These are phyloP conservation scores for Neurospora sp. DNA, from an alignment of 495 filamentous ascomycete species.

Conservation along the genomic window DNA sequence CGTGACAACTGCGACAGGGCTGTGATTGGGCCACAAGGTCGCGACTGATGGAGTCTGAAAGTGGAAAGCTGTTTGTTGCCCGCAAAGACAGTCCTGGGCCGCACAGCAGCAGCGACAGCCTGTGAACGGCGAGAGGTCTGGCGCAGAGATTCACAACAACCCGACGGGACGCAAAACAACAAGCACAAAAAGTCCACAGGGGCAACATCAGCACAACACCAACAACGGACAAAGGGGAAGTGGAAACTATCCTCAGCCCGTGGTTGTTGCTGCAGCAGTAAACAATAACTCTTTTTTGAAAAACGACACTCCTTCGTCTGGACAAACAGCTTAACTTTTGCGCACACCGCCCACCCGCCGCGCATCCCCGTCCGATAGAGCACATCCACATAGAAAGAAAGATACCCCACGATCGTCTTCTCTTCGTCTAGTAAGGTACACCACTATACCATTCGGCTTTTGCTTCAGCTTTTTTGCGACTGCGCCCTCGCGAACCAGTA, in stretches of 20 bases:
- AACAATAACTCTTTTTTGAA: not conserved
- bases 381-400: not conserved
- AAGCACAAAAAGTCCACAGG: not conserved
- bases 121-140: not conserved
- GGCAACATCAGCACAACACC: not conserved
- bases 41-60: not conserved
- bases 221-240: not conserved
- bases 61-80: not conserved
- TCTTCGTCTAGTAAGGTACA: not conserved
- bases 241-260: not conserved
- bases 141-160: not conserved
- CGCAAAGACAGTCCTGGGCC: not conserved
- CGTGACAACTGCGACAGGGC: slow-evolving; percentile 9
- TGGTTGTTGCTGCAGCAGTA: not conserved
- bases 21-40: not conserved
- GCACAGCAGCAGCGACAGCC: not conserved
- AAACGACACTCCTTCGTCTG: not conserved
- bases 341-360: not conserved
- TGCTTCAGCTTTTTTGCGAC: not conserved
- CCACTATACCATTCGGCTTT: not conserved
- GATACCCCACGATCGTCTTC: not conserved
- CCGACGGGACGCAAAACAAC: not conserved
- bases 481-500: not conserved
- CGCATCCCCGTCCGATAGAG: not conserved
- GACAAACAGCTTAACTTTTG: not conserved